Conservation (phyloP, 1,284 basidiomycete genomes). For the Heterobasidion irregulare region DNA sequence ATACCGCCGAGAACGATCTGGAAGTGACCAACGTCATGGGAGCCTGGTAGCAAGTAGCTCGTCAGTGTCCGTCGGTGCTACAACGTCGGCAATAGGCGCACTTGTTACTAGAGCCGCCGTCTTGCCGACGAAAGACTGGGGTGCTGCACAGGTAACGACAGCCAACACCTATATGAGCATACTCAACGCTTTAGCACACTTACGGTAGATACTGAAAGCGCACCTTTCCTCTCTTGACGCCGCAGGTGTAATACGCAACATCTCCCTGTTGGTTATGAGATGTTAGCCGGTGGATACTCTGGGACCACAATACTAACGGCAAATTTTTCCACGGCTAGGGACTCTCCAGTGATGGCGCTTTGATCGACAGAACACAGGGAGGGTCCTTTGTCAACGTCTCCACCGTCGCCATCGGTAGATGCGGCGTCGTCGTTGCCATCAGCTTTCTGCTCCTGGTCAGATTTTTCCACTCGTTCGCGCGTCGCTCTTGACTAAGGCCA, state of each 20-base stretch:
- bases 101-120: conserved; percentile 34
- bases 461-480: not conserved
- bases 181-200: not conserved
- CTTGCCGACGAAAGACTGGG: conserved; percentile 36
- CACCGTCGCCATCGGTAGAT: conserved; percentile 8
- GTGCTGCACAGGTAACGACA: conserved; percentile 35
- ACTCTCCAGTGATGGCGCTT: conserved; percentile 45
- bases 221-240: conserved; percentile 41
- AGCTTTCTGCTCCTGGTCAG: not conserved
- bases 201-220: conserved; percentile 14
- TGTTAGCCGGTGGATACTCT: not conserved
- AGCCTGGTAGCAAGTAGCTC: not conserved
- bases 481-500: not conserved
- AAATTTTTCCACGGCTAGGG: conserved; percentile 44
- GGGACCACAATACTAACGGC: not conserved
- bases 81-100: conserved; percentile 7
- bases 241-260: conserved; percentile 31
- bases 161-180: conserved; percentile 9
- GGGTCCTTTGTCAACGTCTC: conserved; percentile 31
- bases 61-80: no score
- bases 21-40: conserved; percentile 35
- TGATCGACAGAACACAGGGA: conserved; percentile 38
- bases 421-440: conserved; percentile 8
- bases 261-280: conserved; percentile 28
- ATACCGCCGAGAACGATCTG: conserved; percentile 39